These are phyloP conservation scores for Crucibulum laeve DNA, from an alignment of 768 basidiomycete genomes.

Conservation along the genomic window DNA sequence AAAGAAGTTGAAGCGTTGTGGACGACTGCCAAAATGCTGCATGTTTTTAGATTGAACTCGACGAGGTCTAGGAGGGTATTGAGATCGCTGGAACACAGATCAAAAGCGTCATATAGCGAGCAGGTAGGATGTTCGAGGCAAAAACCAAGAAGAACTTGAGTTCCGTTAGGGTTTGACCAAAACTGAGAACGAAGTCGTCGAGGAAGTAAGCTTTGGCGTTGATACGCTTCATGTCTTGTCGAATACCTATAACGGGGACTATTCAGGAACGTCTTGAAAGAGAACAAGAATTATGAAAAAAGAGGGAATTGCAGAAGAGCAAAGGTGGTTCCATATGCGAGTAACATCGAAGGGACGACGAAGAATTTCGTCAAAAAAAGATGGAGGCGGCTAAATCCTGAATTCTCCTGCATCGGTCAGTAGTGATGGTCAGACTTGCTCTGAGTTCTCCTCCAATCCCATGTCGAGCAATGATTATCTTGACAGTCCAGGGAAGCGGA, in stretches of 20 bases:
- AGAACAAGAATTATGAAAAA: background rate
- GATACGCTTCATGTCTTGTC: background rate
- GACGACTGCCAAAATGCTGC: slow-evolving; percentile 3
- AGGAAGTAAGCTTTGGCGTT: background rate
- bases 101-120: background rate
- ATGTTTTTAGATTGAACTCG: too few species aligned
- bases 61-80: too few species aligned
- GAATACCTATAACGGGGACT: background rate
- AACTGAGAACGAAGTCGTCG: too few species aligned
- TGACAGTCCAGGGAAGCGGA: slow-evolving; percentile 15
- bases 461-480: slow-evolving; percentile 6
- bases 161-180: background rate
- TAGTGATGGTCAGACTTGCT: too few species aligned
- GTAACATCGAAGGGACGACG: background rate
- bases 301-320: background rate
- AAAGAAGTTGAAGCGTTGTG: background rate
- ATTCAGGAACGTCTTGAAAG: background rate
- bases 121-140: background rate
- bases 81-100: too few species aligned
- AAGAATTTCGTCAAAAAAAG: background rate
- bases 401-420: too few species aligned
- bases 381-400: too few species aligned
- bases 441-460: too few species aligned
- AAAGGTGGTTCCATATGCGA: background rate
- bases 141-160: background rate